Evolutionary conservation across 306 rosid species (phyloP).

Genomic region (Luffa acutangula): DNA sequence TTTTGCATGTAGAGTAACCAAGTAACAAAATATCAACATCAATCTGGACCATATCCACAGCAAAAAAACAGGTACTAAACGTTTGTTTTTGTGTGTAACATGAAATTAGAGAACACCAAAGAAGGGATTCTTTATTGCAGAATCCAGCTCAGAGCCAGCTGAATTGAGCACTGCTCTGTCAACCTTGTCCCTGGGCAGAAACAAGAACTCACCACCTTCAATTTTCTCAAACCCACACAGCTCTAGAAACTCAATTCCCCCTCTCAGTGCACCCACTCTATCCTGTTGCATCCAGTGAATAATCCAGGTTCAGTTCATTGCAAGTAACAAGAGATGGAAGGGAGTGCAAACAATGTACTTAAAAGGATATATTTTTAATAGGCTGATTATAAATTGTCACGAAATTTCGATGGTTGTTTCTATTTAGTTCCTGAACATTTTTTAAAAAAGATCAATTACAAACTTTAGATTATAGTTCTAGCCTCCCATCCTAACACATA

Average conservation of each 20-base stretch:
- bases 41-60: neutral
- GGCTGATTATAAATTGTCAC: neutral
- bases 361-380: neutral
- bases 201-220: conserved; percentile 56
- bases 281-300: conserved; percentile 38
- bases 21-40: neutral
- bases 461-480: neutral
- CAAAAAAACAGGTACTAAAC: neutral
- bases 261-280: conserved; percentile 74
- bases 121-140: conserved; percentile 91
- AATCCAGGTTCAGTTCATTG: neutral
- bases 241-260: conserved; percentile 83
- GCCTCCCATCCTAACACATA: too few species aligned
- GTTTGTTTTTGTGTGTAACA: neutral
- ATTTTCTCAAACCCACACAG: conserved; percentile 83
- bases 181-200: conserved; percentile 66
- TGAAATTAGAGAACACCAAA: conserved; percentile 31
- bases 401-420: neutral
- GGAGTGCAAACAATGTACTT: neutral
- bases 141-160: conserved; percentile 80
- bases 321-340: neutral
- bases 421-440: neutral
- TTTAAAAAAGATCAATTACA: too few species aligned
- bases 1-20: neutral
- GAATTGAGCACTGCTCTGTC: conserved; percentile 63